Evolutionary conservation across 352 stramenopile species (phyloP).

Genomic region (Achlya hypogyna): DNA sequence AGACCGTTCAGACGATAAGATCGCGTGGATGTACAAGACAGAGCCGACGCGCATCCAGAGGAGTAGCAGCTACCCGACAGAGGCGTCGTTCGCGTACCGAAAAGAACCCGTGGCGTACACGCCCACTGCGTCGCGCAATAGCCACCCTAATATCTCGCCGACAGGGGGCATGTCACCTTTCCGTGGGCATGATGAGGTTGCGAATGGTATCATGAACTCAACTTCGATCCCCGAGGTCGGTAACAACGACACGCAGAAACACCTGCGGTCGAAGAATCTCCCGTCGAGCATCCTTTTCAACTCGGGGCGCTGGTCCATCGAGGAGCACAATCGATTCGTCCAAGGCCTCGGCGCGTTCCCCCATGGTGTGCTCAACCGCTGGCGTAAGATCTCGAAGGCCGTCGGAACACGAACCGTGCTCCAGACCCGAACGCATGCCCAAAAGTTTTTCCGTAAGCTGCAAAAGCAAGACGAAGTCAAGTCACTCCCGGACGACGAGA

Average conservation of each 20-base stretch:
- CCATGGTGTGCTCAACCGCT: slow-evolving; percentile 32
- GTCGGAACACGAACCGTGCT: slow-evolving; percentile 78
- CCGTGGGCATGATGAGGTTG: slow-evolving; percentile 9
- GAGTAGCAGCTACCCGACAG: slow-evolving; percentile 2
- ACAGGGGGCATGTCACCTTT: background rate
- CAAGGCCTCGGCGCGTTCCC: slow-evolving; percentile 81
- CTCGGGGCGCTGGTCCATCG: slow-evolving; percentile 17
- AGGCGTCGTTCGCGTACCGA: slow-evolving; percentile 1
- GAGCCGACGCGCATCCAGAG: background rate
- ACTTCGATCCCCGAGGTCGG: slow-evolving; percentile 19
- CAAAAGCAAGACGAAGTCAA: slow-evolving; percentile 18
- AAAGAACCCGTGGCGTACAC: background rate
- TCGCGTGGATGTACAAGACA: background rate
- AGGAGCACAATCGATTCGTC: slow-evolving; percentile 69
- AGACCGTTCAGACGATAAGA: background rate
- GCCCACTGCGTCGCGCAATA: background rate
- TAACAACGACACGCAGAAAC: slow-evolving; percentile 21
- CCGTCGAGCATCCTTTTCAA: slow-evolving; percentile 19
- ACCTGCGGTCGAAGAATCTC: slow-evolving; percentile 18
- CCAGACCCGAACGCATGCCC: slow-evolving; percentile 76
- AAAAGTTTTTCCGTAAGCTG: slow-evolving; percentile 86
- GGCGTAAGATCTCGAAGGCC: slow-evolving; percentile 74
- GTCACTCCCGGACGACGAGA: background rate
- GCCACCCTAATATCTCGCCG: background rate
- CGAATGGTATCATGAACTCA: slow-evolving; percentile 20